Evolutionary conservation across 495 filamentous ascomycete species (phyloP).

Genomic region (Penicillium cosmopolitanum): DNA sequence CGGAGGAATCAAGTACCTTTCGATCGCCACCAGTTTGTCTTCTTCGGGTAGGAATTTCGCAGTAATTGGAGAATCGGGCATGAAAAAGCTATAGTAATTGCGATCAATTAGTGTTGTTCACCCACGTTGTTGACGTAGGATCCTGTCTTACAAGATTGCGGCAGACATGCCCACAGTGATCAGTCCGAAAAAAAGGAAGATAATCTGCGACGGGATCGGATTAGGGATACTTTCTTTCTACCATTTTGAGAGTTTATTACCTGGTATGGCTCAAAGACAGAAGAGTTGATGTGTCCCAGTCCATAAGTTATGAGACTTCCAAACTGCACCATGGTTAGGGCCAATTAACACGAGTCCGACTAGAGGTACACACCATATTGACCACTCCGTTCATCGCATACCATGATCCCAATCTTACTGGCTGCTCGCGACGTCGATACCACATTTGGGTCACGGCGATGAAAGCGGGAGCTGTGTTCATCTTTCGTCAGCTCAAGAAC

Average conservation of each 20-base stretch:
- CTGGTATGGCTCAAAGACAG: slow-evolving; percentile 59
- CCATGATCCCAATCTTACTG: slow-evolving; percentile 60
- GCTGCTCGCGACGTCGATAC: slow-evolving; percentile 64
- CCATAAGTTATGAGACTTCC: slow-evolving; percentile 59
- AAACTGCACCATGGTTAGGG: slow-evolving; percentile 27
- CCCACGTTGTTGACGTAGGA: not conserved
- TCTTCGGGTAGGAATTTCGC: slow-evolving; percentile 61
- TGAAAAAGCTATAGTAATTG: slow-evolving; percentile 36
- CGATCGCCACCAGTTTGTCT: slow-evolving; percentile 64
- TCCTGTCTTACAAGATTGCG: slow-evolving; percentile 41
- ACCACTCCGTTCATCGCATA: slow-evolving; percentile 63
- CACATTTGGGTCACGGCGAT: slow-evolving; percentile 67
- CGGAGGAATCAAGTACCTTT: slow-evolving; percentile 39
- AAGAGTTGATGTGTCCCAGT: slow-evolving; percentile 60
- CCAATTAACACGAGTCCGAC: not conserved
- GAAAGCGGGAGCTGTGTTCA: slow-evolving; percentile 56
- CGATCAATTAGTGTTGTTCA: slow-evolving; percentile 2
- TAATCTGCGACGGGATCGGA: slow-evolving; percentile 39
- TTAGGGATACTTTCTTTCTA: slow-evolving; percentile 8
- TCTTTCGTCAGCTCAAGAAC: slow-evolving; percentile 4
- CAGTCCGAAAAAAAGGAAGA: slow-evolving; percentile 58
- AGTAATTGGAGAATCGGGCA: slow-evolving; percentile 64
- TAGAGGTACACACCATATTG: slow-evolving; percentile 50
- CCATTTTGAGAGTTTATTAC: slow-evolving; percentile 16
- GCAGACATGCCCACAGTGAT: slow-evolving; percentile 54